Base-by-base conservation (phyloP, 2,329 filamentous ascomycete species). In the Fusarium nurragi region DNA sequence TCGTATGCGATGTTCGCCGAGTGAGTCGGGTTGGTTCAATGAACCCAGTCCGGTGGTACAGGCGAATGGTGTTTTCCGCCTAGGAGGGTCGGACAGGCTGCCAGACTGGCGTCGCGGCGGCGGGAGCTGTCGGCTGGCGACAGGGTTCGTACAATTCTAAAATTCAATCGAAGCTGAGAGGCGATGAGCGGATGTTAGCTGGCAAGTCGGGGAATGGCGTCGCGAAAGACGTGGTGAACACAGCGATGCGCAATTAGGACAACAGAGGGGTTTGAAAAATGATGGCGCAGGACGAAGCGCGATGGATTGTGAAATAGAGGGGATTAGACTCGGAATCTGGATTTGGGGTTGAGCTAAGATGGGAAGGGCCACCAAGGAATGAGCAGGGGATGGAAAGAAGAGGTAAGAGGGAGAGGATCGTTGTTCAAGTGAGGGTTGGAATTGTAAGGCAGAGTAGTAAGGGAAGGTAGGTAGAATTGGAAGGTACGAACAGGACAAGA, bases 81-180 rank as follows among this genome's bases (percentile, higher is more conserved):
- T 61, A 39, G 41, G 56, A 67, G 60, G 51, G 69, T 64, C 46
- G 65, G 59, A 71, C 61, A 47, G 47, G 50, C 48, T 65, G 53
- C 47, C 53, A 60, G 41, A 60, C 52, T 56, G 61, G 57, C 57
- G 65, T 67, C 60, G 67, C 54, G 54, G 52, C 52, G 41, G 64
- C 55, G 48, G 63, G 45, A 64, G 45, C 25, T 52, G 59, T 64
- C 59, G 59, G 65, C 49, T 64, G 55, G 44, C 55, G 53, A 61
- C 65, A 67, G 67, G 57, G 54, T 54, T 45, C 47, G 52, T 54
- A 57, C 45, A 60, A 59, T 66, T 67, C 53, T 61, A 54, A 53
- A 65, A 55, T 45, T 58, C 53, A 66, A 48, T 60, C 60, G 54
- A 62, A 60, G 52, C 69, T 72, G 61, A 46, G 40, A 41, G 23